Evolutionary conservation across 2,329 filamentous ascomycete genomes (phyloP).

Genomic region (Talaromyces sp.): DNA sequence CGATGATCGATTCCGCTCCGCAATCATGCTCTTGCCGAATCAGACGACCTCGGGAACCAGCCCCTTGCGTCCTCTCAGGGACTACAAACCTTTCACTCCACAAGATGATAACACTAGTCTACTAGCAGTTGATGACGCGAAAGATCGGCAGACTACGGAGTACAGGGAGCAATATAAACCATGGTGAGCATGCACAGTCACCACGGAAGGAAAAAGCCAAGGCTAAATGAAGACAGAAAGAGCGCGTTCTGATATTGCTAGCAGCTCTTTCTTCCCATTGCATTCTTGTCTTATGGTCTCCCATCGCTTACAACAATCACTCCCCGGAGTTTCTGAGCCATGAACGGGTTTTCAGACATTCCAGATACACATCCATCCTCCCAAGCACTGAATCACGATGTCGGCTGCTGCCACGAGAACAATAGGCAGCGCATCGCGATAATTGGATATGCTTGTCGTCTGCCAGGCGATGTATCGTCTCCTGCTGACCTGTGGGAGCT

Average conservation of each 20-base stretch:
- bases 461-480: conserved; percentile 16
- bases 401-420: background rate
- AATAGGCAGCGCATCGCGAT: conserved; percentile 14
- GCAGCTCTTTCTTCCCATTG: background rate
- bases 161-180: conserved; percentile 3
- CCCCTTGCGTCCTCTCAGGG: conserved; percentile 13
- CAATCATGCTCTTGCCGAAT: conserved; percentile 3
- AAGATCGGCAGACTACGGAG: background rate
- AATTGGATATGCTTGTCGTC: conserved; percentile 19
- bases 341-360: conserved; percentile 11
- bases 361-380: background rate
- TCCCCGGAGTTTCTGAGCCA: background rate
- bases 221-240: background rate
- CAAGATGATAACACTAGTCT: background rate
- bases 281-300: conserved; percentile 5
- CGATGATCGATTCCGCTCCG: background rate
- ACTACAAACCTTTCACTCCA: background rate
- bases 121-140: background rate
- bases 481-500: conserved; percentile 19
- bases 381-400: conserved; percentile 21
- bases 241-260: background rate
- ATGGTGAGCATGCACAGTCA: background rate
- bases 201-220: background rate
- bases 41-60: background rate
- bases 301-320: background rate